Evolutionary conservation across 306 rosid species (phyloP).

Genomic region (Prunus mira): DNA sequence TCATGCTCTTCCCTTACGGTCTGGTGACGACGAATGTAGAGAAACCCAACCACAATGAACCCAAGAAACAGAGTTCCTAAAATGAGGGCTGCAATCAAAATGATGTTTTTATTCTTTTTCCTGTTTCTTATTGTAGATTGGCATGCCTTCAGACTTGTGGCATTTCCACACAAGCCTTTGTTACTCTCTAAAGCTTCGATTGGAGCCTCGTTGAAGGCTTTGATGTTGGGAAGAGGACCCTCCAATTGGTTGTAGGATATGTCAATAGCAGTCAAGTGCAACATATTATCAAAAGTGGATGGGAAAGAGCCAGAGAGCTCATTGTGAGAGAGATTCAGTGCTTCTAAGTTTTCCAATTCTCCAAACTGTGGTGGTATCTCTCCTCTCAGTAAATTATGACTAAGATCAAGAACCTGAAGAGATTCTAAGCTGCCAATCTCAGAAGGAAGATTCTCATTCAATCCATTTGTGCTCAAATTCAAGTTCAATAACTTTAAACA

Average conservation of each 20-base stretch:
- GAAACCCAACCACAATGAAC: background rate
- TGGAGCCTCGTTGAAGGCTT: conserved; percentile 12
- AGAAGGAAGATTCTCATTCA: conserved; percentile 9
- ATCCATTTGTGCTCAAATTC: conserved; percentile 20
- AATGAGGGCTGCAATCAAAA: background rate
- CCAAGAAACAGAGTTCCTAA: background rate
- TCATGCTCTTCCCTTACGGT: no score
- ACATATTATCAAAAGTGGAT: conserved; percentile 11
- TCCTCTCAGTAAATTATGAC: conserved; percentile 27
- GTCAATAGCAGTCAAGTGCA: conserved; percentile 28
- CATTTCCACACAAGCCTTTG: conserved; percentile 23
- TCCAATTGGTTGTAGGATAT: conserved; percentile 32
- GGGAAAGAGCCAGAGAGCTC: conserved; percentile 42
- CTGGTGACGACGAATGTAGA: background rate
- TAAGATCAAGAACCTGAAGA: conserved; percentile 41
- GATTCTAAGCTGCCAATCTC: conserved; percentile 11
- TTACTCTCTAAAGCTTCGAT: background rate
- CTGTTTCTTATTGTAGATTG: background rate
- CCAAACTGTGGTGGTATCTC: conserved; percentile 35
- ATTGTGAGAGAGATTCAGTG: conserved; percentile 46
- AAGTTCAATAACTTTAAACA: conserved; percentile 15
- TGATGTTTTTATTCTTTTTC: background rate
- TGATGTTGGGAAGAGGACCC: conserved; percentile 27
- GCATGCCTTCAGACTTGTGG: background rate
- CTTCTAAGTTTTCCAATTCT: conserved; percentile 10